A percentile compares a stretch with the other conserved stretches of the same genome.
phyloP scores from a whole-genome alignment of 208 protist genomes.

The Crithidia thermophila region DNA sequence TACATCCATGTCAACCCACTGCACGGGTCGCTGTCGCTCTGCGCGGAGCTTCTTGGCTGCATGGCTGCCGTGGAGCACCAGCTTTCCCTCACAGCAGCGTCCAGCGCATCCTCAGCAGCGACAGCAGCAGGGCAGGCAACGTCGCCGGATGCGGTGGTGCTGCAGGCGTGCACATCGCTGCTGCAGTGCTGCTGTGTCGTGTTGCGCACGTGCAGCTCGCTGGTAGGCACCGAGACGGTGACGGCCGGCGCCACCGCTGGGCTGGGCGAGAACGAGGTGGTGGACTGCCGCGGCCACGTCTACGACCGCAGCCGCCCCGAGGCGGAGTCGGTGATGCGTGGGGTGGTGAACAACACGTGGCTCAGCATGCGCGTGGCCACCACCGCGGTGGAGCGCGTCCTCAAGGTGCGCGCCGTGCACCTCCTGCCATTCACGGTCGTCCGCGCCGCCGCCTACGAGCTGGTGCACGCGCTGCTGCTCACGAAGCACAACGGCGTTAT shows the following conservation, averaged over 20 bases:
- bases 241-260: slow-evolving; percentile 4
- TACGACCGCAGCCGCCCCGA: slow-evolving; percentile 55
- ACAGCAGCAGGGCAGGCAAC: too few species aligned
- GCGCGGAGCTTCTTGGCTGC: slow-evolving; percentile 44
- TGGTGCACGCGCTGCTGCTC: slow-evolving; percentile 73
- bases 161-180: slow-evolving; percentile 36
- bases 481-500: slow-evolving; percentile 94
- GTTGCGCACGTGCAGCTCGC: slow-evolving; percentile 41
- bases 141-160: slow-evolving; percentile 5
- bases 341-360: slow-evolving; percentile 92
- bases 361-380: slow-evolving; percentile 78
- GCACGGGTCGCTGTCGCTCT: slow-evolving; percentile 75
- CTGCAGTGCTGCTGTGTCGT: slow-evolving; percentile 55
- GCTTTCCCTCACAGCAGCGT: neutral
- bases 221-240: slow-evolving; percentile 42
- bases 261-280: slow-evolving; percentile 32
- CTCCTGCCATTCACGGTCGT: slow-evolving; percentile 45
- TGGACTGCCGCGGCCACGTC: slow-evolving; percentile 91
- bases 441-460: slow-evolving; percentile 47
- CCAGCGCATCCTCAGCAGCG: too few species aligned
- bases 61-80: slow-evolving; percentile 10
- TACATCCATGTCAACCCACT: slow-evolving; percentile 65
- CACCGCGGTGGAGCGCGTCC: slow-evolving; percentile 39
- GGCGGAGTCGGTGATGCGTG: slow-evolving; percentile 65
- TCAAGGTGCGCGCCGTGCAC: slow-evolving; percentile 42